phyloP scores from a whole-genome alignment of 805 yeast species.

The Blastobotrys americana region DNA sequence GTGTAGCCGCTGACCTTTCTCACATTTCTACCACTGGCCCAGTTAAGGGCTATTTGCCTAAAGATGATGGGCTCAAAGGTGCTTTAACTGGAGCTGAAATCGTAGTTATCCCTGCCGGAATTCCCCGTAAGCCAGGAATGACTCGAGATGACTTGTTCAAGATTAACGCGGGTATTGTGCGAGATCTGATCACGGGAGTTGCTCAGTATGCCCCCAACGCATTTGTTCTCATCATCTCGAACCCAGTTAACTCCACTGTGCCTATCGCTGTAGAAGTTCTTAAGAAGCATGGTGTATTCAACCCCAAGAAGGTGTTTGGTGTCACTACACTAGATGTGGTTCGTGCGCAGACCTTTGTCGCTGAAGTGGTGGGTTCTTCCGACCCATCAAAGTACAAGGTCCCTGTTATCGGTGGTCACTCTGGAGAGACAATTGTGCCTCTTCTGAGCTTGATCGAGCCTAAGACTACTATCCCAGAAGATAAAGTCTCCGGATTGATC shows the following conservation, averaged over 20 bases:
- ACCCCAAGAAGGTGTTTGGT: slow-evolving; percentile 73
- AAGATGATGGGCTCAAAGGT: slow-evolving; percentile 52
- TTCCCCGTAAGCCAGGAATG: slow-evolving; percentile 93
- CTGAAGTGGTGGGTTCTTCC: slow-evolving; percentile 42
- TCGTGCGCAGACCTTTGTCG: slow-evolving; percentile 74
- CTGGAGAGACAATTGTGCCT: slow-evolving; percentile 92
- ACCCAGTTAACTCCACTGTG: slow-evolving; percentile 91
- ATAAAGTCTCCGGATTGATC: slow-evolving; percentile 48
- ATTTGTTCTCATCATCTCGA: slow-evolving; percentile 73
- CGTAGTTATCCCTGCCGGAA: slow-evolving; percentile 86
- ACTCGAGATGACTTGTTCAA: slow-evolving; percentile 83
- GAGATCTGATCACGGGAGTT: slow-evolving; percentile 64
- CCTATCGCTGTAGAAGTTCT: slow-evolving; percentile 81
- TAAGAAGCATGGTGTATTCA: slow-evolving; percentile 55
- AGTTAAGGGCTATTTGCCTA: slow-evolving; percentile 56
- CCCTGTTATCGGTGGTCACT: slow-evolving; percentile 89
- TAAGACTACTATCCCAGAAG: slow-evolving; percentile 32
- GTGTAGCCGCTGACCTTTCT: slow-evolving; percentile 82
- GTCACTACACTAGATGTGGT: slow-evolving; percentile 85
- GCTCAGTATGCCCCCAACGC: slow-evolving; percentile 69
- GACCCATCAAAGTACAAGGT: slow-evolving; percentile 46
- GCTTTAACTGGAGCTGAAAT: slow-evolving; percentile 79
- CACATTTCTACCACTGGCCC: slow-evolving; percentile 68
- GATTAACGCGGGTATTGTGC: slow-evolving; percentile 76
- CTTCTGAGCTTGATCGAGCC: slow-evolving; percentile 46